Base-by-base conservation (phyloP, 2,329 filamentous ascomycete genomes). In the Trichoderma citrinoviride region DNA sequence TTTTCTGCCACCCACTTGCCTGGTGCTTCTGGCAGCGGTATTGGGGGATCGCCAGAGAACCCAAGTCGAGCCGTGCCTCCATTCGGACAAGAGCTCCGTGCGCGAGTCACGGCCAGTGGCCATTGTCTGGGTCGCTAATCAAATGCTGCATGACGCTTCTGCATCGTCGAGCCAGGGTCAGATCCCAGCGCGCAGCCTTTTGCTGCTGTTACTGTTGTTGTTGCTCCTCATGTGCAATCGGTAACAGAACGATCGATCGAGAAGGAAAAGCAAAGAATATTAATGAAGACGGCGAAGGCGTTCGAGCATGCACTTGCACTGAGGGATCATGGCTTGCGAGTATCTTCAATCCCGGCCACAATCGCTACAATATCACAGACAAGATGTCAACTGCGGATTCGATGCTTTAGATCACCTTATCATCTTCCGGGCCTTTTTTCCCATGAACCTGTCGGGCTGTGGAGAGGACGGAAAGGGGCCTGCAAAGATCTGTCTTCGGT, bases 51-150 rank as follows among this genome's bases (percentile, higher is more conserved):
- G 61, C 47, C 61, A 64, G 44, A 56, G 61, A 55, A 56, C 33
- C 43, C 23, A 64, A 41, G 41, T 21, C 23, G n/a, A 47, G 27
- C 53, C 53, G 27, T 56, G 41, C 47, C 61, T 64, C 43, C 47
- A 64, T 64, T 21, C 40, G 61, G 61, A 55, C 61, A 64, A 55
- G 61, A 55, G 33, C 52, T 64, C 61, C 61, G 61, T 21, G 53
- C 53, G 61, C 61, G 61, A 64, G 61, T 64, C 61, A 64, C 56
- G 61, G 37, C 57, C 43, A 17, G 25, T 43, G 25, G 57, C 46
- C 23, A 12, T 14, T 43, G 40, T 54, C 60, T 62, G 49, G 60
- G 60, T 62, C 60, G 60, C 60, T 62, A 62, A 62, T 62, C 60
- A 62, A 62, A 62, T 46, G 60, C 49, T 37, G 53, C 49, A 53